Evolutionary conservation across 306 rosid species (phyloP).

Genomic region (Lablab purpureus): DNA sequence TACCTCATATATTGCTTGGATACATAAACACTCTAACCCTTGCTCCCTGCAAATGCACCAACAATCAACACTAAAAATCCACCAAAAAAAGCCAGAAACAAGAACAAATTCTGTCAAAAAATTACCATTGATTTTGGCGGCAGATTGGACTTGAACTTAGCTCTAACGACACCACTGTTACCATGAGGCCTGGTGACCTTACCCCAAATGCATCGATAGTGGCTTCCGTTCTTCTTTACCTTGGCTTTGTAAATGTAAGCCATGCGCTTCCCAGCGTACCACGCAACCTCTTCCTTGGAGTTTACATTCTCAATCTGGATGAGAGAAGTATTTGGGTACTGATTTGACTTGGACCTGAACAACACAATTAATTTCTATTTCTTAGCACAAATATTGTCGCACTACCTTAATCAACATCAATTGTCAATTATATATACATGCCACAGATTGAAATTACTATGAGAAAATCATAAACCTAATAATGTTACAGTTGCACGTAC

Average conservation of each 20-base stretch:
- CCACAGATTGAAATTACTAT: background rate
- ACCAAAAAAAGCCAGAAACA: background rate
- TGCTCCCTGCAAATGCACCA: conserved; percentile 68
- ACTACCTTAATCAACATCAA: background rate
- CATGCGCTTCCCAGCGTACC: conserved; percentile 90
- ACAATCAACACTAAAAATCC: conserved; percentile 38
- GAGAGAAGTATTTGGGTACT: conserved; percentile 85
- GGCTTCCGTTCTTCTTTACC: conserved; percentile 79
- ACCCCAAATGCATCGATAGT: conserved; percentile 98
- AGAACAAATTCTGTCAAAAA: background rate
- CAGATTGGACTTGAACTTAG: conserved; percentile 89
- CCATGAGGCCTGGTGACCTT: conserved; percentile 94
- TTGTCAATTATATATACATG: too few relatives aligned
- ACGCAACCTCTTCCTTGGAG: conserved; percentile 85
- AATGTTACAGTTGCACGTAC: background rate
- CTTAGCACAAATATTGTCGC: background rate
- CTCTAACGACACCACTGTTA: conserved; percentile 91
- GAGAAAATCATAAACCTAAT: conserved; percentile 12
- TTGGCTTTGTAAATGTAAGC: conserved; percentile 96
- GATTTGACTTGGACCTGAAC: conserved; percentile 90
- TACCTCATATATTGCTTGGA: conserved; percentile 93
- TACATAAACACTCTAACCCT: conserved; percentile 95
- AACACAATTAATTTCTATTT: background rate
- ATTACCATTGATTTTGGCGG: conserved; percentile 95
- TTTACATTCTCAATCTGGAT: conserved; percentile 95